A percentile compares a stretch with the other conserved stretches of the same genome.
These are phyloP conservation scores for Leavenworthia alabamica DNA, from an alignment of 345 rosid species.

Conservation along the genomic window DNA sequence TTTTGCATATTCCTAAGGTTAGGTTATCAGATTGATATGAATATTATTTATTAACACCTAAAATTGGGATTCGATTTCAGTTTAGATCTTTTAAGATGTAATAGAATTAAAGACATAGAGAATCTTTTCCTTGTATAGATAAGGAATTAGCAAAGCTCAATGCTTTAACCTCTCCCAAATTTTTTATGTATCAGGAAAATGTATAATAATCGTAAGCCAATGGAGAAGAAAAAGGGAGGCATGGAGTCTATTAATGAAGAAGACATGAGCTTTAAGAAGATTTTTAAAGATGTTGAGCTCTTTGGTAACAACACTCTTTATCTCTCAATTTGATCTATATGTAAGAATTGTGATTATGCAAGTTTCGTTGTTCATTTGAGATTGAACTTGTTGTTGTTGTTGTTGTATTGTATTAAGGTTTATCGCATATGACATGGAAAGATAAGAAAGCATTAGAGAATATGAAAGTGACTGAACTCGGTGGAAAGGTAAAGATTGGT, in stretches of 20 bases:
- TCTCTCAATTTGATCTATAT: neutral
- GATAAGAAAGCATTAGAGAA: slow-evolving; percentile 76
- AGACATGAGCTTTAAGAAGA: slow-evolving; percentile 30
- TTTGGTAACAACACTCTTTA: slow-evolving; percentile 30
- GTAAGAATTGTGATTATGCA: neutral
- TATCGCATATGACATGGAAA: slow-evolving; percentile 70
- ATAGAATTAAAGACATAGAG: neutral
- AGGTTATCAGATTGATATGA: neutral
- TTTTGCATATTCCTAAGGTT: neutral
- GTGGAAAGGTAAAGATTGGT: slow-evolving; percentile 65
- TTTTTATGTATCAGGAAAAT: neutral
- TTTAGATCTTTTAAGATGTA: neutral
- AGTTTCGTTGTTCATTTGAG: neutral
- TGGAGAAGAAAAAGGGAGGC: slow-evolving; percentile 25
- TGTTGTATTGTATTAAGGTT: slow-evolving; percentile 38
- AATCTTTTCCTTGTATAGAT: neutral
- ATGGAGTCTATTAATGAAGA: slow-evolving; percentile 26
- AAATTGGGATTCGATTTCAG: neutral
- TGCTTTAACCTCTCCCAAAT: neutral
- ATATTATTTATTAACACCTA: neutral
- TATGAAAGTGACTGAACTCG: slow-evolving; percentile 51
- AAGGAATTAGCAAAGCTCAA: neutral
- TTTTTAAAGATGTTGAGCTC: slow-evolving; percentile 44
- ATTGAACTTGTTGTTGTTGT: neutral
- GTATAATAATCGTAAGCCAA: slow-evolving; percentile 25